phyloP scores from a whole-genome alignment of 257 asterid genomes.

The Jaltomata sinuosa region DNA sequence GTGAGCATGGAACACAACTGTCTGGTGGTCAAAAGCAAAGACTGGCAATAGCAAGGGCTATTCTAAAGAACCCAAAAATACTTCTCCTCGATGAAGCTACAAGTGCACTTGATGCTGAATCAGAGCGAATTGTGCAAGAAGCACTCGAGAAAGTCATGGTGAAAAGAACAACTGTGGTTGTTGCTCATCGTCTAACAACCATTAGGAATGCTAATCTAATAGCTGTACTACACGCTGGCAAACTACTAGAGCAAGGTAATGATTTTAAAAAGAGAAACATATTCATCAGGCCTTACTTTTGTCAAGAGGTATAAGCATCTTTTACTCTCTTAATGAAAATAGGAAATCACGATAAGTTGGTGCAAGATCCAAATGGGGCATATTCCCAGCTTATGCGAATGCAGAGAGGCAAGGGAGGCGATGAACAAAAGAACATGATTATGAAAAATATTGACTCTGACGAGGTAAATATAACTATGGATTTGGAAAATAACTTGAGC shows the following conservation, averaged over 20 bases:
- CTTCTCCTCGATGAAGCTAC: conserved; percentile 27
- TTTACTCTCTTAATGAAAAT: not conserved
- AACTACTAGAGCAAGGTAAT: conserved; percentile 24
- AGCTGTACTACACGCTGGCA: conserved; percentile 18
- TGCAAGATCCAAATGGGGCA: conserved; percentile 7
- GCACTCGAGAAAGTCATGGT: conserved; percentile 8
- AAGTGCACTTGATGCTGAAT: conserved; percentile 26
- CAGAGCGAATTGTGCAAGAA: conserved; percentile 11
- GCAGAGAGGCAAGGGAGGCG: not conserved
- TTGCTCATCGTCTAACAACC: conserved; percentile 16
- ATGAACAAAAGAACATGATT: not conserved
- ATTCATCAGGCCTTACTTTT: not conserved
- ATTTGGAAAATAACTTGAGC: not conserved
- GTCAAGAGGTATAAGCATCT: not conserved
- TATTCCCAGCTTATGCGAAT: conserved; percentile 11
- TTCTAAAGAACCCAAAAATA: conserved; percentile 18
- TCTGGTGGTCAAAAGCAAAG: conserved; percentile 31
- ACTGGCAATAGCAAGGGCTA: conserved; percentile 24
- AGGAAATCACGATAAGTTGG: conserved; percentile 23
- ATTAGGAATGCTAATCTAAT: conserved; percentile 15
- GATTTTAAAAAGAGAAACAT: not conserved
- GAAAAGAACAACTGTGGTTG: conserved; percentile 9
- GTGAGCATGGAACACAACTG: conserved; percentile 24
- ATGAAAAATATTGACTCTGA: not conserved
- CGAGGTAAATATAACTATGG: not conserved